These are phyloP conservation scores for Talaromyces sp. DNA, from an alignment of 2,329 filamentous ascomycete species.

Conservation along the genomic window DNA sequence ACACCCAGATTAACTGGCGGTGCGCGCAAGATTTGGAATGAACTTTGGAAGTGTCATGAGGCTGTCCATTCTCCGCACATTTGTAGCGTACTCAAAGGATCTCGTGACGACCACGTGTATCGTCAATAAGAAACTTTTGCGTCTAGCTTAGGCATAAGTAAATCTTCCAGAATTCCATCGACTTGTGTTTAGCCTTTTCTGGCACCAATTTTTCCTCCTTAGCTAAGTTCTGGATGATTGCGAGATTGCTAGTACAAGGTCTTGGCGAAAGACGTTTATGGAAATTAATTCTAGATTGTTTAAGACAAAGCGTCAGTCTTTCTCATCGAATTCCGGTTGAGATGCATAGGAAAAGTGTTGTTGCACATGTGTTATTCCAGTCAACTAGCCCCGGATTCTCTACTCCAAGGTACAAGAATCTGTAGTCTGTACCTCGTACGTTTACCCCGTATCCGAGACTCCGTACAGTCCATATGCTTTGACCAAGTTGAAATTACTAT, in stretches of 20 bases:
- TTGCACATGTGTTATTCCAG: background rate
- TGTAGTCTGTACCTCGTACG: background rate
- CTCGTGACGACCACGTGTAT: too few species aligned
- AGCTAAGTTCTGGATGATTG: background rate
- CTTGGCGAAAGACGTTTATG: background rate
- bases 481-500: background rate
- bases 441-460: background rate
- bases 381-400: background rate
- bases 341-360: background rate
- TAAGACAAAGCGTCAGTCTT: background rate
- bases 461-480: background rate
- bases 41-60: too few species aligned
- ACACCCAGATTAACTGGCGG: too few species aligned
- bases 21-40: too few species aligned
- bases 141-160: too few species aligned
- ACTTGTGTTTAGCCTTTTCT: background rate
- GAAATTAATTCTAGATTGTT: background rate
- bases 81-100: too few species aligned
- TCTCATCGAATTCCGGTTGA: background rate
- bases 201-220: background rate
- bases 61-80: too few species aligned
- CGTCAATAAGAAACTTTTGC: too few species aligned
- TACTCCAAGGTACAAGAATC: too few species aligned
- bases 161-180: too few species aligned
- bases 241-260: too few species aligned